phyloP scores from a whole-genome alignment of 1,284 basidiomycete species.

The Kwoniella shivajii region DNA sequence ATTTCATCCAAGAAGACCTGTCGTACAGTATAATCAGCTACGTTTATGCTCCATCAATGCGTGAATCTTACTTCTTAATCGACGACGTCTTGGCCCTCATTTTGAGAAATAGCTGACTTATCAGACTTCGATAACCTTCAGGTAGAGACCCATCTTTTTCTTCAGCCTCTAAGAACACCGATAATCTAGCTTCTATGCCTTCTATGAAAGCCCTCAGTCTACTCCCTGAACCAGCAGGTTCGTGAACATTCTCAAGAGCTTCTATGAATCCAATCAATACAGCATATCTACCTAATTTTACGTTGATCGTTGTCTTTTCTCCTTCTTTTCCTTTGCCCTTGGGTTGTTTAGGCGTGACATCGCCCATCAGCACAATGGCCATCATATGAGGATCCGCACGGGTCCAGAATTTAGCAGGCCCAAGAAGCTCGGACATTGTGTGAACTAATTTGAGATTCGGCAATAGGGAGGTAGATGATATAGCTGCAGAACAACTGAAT shows the following conservation, averaged over 20 bases:
- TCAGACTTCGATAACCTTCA: constrained; percentile 28
- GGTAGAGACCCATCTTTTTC: constrained; percentile 31
- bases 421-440: constrained; percentile 60
- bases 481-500: constrained; percentile 68
- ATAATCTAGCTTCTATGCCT: constrained; percentile 63
- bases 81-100: constrained; percentile 33
- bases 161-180: constrained; percentile 64
- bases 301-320: constrained; percentile 55
- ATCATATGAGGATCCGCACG: constrained; percentile 72
- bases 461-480: constrained; percentile 62
- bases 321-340: constrained; percentile 50
- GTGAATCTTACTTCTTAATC: constrained; percentile 15
- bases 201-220: constrained; percentile 57
- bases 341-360: constrained; percentile 28
- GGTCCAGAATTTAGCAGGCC: constrained; percentile 64
- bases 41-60: background rate
- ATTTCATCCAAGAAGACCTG: constrained; percentile 13
- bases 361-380: constrained; percentile 62
- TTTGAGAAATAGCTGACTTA: constrained; percentile 30
- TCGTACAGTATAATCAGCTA: background rate
- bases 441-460: constrained; percentile 63
- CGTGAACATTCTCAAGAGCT: constrained; percentile 47
- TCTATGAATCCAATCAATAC: constrained; percentile 67
- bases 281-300: constrained; percentile 67
- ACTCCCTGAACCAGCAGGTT: constrained; percentile 53